Evolutionary conservation across 2,329 filamentous ascomycete genomes (phyloP).

Genomic region (Fonsecaea erecta): DNA sequence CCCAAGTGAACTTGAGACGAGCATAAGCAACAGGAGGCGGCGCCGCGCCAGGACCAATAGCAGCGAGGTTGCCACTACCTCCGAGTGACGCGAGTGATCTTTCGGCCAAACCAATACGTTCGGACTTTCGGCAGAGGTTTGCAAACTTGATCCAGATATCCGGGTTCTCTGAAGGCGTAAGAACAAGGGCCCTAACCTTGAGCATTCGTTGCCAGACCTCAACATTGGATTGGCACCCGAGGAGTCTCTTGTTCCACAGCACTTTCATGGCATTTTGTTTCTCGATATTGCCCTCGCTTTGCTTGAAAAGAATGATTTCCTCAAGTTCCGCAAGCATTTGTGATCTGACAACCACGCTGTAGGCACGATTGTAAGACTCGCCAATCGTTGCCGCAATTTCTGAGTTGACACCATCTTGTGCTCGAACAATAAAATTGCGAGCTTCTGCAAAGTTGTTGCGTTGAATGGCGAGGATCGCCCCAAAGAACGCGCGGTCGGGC

Average conservation of each 20-base stretch:
- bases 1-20: conserved; percentile 97
- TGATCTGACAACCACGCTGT: conserved; percentile 95
- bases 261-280: conserved; percentile 89
- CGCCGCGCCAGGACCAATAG: conserved; percentile 45
- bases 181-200: conserved; percentile 88
- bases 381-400: conserved; percentile 96
- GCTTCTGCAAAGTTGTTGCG: conserved; percentile 95
- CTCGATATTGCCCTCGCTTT: conserved; percentile 75
- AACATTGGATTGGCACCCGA: conserved; percentile 94
- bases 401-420: conserved; percentile 89
- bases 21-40: conserved; percentile 87
- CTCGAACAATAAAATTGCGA: conserved; percentile 84
- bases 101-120: conserved; percentile 90
- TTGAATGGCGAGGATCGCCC: conserved; percentile 91
- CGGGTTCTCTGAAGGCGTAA: conserved; percentile 89
- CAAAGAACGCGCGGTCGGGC: conserved; percentile 95
- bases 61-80: conserved; percentile 53
- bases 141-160: conserved; percentile 99
- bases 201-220: conserved; percentile 99
- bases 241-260: conserved; percentile 94
- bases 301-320: conserved; percentile 97
- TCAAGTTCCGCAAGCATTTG: conserved; percentile 99
- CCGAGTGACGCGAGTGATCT: conserved; percentile 93
- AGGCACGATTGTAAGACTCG: conserved; percentile 96
- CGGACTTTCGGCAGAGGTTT: conserved; percentile 95